Conservation (phyloP, 2,329 filamentous ascomycete species). For the Plectosphaerella cucumerina region DNA sequence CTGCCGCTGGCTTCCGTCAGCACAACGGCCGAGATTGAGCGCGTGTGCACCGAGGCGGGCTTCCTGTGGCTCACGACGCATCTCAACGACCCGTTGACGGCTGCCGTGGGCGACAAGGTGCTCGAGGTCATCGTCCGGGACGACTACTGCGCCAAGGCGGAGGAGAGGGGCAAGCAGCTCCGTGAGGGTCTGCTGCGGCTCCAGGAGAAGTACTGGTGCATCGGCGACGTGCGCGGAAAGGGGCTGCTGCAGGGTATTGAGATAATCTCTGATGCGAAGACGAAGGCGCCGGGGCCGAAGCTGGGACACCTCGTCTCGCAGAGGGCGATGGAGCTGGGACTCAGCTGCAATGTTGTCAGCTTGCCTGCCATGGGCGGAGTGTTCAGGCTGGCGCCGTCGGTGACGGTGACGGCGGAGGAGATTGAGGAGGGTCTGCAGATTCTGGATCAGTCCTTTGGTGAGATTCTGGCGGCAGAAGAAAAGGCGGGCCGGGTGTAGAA, state of each 20-base stretch:
- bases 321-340: conserved; percentile 36
- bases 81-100: conserved; percentile 48
- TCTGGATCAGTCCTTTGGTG: conserved; percentile 43
- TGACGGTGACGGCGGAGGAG: conserved; percentile 40
- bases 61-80: conserved; percentile 50
- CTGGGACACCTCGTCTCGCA: conserved; percentile 38
- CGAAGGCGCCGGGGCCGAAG: conserved; percentile 36
- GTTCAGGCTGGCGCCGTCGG: conserved; percentile 45
- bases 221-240: conserved; percentile 47
- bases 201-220: conserved; percentile 44
- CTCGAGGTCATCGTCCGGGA: conserved; percentile 50
- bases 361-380: conserved; percentile 43
- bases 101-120: conserved; percentile 50
- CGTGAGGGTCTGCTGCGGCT: conserved; percentile 36
- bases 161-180: conserved; percentile 35
- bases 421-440: conserved; percentile 42
- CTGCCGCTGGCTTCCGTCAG: conserved; percentile 45
- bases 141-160: conserved; percentile 34
- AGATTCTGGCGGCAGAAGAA: conserved; percentile 15
- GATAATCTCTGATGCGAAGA: conserved; percentile 39
- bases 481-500: background rate
- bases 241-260: conserved; percentile 47
- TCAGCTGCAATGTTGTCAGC: conserved; percentile 46
- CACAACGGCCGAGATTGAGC: conserved; percentile 44
- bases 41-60: conserved; percentile 34